Base-by-base conservation (phyloP, 768 basidiomycete species). In the Dioszegia aurantiaca region DNA sequence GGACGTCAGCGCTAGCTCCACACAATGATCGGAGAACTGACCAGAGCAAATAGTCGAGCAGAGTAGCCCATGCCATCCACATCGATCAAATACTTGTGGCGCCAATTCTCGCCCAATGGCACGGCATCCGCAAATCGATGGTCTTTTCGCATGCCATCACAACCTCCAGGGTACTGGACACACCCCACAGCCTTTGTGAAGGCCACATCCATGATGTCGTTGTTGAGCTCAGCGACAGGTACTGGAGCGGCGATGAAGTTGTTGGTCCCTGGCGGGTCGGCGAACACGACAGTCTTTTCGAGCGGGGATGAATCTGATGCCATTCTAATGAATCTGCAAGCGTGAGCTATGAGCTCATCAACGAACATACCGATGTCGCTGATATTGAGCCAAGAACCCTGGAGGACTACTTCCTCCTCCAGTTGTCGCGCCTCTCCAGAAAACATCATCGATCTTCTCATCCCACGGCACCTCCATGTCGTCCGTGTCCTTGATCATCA, bases 21-120 rank as follows among this genome's bases (percentile, higher is more conserved):
- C 21, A 30, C 21, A 36, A 21, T 55, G 39, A 3, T 31, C 37
- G 40, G 19, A 17, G 10, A 3, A 66, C 72, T 61, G 41, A 75
- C 64, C 64, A 78, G 62, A 36, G 76, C 85, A 75, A 95, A 92
- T n/a, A 76, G 59, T 12, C 90, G 82, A 2, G 87, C 93, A 26
- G 87, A 90, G 76, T 97, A 98, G 19, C 89, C 87, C 88, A 92
- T 93, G 16, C 94, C 93, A 69, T 95, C 93, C 56, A 98, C 77
- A 76, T 97, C 93, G 61, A 93, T 77, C 33, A 94, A 81, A 70
- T 93, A 90, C 79, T 95, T 94, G 80, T 92, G 90, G 58, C 85
- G 80, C 93, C 93, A 98, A 69, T 91, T 87, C 55, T 85, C 82
- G 5, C 89, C 89, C 0, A 98, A 79, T 2, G 87, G 86, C 1